phyloP scores from a whole-genome alignment of 768 basidiomycete genomes.

The Termitomyces titanicus region DNA sequence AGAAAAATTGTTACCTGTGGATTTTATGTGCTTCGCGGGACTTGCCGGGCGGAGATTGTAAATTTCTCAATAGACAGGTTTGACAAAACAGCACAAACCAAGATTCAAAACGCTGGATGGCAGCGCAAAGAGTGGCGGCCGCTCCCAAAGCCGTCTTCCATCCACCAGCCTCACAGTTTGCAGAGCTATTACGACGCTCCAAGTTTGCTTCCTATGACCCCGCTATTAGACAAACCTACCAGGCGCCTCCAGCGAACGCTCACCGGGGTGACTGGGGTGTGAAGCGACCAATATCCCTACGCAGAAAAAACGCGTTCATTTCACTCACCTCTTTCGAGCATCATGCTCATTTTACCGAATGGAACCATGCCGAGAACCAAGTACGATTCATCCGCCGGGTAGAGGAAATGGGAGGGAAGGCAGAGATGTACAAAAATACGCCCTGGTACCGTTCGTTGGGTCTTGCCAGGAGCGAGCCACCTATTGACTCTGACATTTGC shows the following conservation, averaged over 20 bases:
- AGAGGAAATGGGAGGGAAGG: constrained; percentile 54
- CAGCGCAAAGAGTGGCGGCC: constrained; percentile 6
- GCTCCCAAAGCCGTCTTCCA: background rate
- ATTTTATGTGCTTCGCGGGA: constrained; percentile 23
- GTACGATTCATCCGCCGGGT: constrained; percentile 65
- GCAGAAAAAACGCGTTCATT: constrained; percentile 60
- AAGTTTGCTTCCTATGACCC: constrained; percentile 82
- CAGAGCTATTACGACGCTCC: constrained; percentile 73
- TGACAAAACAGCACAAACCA: no score
- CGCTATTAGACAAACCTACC: constrained; percentile 73
- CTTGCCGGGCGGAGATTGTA: constrained; percentile 20
- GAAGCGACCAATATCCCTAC: constrained; percentile 74
- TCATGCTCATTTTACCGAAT: constrained; percentile 72
- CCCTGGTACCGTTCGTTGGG: constrained; percentile 41
- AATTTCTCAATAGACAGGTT: constrained; percentile 6
- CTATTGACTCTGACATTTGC: constrained; percentile 46
- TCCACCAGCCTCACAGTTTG: constrained; percentile 62
- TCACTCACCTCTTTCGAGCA: constrained; percentile 69
- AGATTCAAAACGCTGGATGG: constrained; percentile 16
- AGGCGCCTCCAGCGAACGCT: constrained; percentile 63
- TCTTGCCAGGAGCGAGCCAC: constrained; percentile 27
- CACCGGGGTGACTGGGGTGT: constrained; percentile 82
- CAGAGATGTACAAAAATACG: constrained; percentile 21
- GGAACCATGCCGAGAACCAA: constrained; percentile 64
- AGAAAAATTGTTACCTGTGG: constrained; percentile 10